Base-by-base conservation (phyloP, 176 grass and related monocot genomes). In the Eleusine indica region DNA sequence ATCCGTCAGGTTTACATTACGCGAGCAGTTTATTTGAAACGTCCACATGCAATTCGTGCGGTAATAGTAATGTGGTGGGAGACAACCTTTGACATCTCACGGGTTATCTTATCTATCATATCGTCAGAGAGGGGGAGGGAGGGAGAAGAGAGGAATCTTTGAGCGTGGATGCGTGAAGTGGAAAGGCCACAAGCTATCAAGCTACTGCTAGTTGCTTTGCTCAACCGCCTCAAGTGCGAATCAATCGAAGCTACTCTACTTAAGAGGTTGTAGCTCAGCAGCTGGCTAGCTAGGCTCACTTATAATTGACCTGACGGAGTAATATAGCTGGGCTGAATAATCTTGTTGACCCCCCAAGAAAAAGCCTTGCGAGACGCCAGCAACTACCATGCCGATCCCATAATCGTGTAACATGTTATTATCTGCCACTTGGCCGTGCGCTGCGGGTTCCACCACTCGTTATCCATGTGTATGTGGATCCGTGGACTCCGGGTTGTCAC, bases 71-170 rank as follows among this genome's bases (percentile, higher is more conserved):
- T 40, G 29, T 29, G 18, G 1, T 12, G 63, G 64, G 73, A 12
- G 54, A 54, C 71, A 85, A 81, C 76, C 82, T 75, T 84, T 69
- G 61, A 75, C 70, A 52, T 35, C 51, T 51, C 76, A 0, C 51
- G 5, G 10, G 57, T 41, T 56, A 61, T 41, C 17, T 58, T 47
- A 47, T 47, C 44, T 10, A 47, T 47, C 44, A 2, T 10, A 47
- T 47, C 44, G 11, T 47, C 44, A 47, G 21, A 29, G n/a, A 19
- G 8, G 49, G 7, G n/a, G n/a, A n/a, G n/a, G n/a, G n/a, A n/a
- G n/a, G n/a, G n/a, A n/a, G n/a, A n/a, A n/a, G n/a, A 25, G 13
- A 16, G 65, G 79, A 76, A 70, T 82, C 78, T 86, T 86, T 6
- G 49, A 17, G 66, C 63, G 65, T 53, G 84, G 60, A 30, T 58